Evolutionary conservation across 306 rosid species (phyloP).

Genomic region (Prosopis cineraria): DNA sequence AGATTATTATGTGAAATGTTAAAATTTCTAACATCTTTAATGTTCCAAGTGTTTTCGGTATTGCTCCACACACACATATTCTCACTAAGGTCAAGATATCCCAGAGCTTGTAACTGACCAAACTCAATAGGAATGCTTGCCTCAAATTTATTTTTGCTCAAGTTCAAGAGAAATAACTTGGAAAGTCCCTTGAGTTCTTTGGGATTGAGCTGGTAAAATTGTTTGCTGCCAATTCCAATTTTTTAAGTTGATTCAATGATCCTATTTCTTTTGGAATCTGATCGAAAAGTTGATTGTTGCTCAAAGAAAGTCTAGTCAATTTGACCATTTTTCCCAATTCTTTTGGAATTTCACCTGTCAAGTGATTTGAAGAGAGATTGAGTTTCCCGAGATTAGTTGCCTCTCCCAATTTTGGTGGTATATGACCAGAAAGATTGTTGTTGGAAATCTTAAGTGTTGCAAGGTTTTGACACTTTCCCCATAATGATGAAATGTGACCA

Average conservation of each 20-base stretch:
- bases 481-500: slow-evolving; percentile 3
- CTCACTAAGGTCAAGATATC: slow-evolving; percentile 33
- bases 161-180: neutral
- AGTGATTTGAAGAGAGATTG: neutral
- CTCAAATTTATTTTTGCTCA: slow-evolving; percentile 9
- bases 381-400: neutral
- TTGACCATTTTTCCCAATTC: neutral
- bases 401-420: neutral
- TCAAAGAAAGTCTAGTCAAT: neutral
- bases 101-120: slow-evolving; percentile 1
- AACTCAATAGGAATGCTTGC: neutral
- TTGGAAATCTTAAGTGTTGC: neutral
- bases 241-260: neutral
- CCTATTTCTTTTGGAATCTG: neutral
- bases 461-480: slow-evolving; percentile 6
- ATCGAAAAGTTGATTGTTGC: neutral
- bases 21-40: slow-evolving; percentile 21
- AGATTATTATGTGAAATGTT: slow-evolving; percentile 46
- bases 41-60: slow-evolving; percentile 34
- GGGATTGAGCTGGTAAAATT: neutral
- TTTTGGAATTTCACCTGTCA: neutral
- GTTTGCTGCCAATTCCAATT: neutral
- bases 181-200: neutral
- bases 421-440: neutral
- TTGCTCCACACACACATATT: neutral